phyloP scores from a whole-genome alignment of 306 rosid species.

The Trifolium dubium region DNA sequence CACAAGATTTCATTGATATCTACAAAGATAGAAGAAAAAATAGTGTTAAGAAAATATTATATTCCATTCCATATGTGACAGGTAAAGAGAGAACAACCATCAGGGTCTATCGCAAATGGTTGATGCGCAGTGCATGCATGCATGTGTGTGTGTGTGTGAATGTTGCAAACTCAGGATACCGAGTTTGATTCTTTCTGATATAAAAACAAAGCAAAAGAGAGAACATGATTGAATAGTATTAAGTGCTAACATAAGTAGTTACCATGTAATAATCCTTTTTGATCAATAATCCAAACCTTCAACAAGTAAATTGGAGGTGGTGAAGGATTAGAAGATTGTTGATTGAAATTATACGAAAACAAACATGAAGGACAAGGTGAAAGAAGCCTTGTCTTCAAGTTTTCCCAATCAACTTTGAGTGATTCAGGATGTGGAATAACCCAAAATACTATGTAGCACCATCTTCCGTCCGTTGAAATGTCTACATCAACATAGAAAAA shows the following conservation, averaged over 20 bases:
- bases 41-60: slow-evolving; percentile 38
- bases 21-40: slow-evolving; percentile 18
- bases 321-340: slow-evolving; percentile 45
- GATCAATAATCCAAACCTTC: slow-evolving; percentile 72
- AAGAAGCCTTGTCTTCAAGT: slow-evolving; percentile 65
- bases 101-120: no score
- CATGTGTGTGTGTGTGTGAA: no score
- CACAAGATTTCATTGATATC: slow-evolving; percentile 79
- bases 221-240: no score
- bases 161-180: no score
- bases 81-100: neutral
- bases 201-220: no score
- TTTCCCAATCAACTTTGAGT: slow-evolving; percentile 69
- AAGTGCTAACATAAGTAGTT: neutral
- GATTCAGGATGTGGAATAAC: slow-evolving; percentile 60
- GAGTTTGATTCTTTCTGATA: no score
- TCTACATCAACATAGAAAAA: slow-evolving; percentile 53
- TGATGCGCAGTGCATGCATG: no score
- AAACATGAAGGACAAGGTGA: slow-evolving; percentile 73
- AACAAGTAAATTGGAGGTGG: slow-evolving; percentile 62
- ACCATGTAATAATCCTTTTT: slow-evolving; percentile 81
- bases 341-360: slow-evolving; percentile 54
- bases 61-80: slow-evolving; percentile 2
- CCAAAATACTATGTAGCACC: slow-evolving; percentile 85
- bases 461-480: slow-evolving; percentile 83